Evolutionary conservation across 2,329 filamentous ascomycete genomes (phyloP), one percentile per base, ranked within the genome.

Genomic region (Exutisphaerella laricina): DNA sequence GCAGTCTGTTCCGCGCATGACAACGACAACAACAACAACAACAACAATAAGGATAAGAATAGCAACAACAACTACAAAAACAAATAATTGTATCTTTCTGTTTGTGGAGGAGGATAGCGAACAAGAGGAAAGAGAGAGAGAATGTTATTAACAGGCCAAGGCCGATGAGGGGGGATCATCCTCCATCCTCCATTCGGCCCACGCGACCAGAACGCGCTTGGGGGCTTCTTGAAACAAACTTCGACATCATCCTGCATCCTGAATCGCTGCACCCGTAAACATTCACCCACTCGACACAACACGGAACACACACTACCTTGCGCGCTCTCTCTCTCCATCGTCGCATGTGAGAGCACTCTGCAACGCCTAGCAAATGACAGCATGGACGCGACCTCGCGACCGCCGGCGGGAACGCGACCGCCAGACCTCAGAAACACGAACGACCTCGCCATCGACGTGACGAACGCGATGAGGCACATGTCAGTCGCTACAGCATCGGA

Each of bases 401-500:
- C 21, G 4, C 10, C 35, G 35, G 20, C 14, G 10, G n/a, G 18
- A 25, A 23, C 35, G 28, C 13, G 17, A 12, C 22, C 16, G 37
- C 37, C 14, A 21, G 28, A 36, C 31, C 29, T 42, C 41, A 17
- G 44, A 31, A 28, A 39, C 8, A 44, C 41, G 7, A 26, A 28
- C 18, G 45, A 48, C n/a, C 12, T 42, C 16, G 40, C 41, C 4
- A 26, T 21, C 18, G 45, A 48, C n/a, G 8, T 42, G 18, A 41
- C 32, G 38, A 44, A 54, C 16, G 28, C 43, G 6, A 36, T 37
- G 45, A 37, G 34, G 18, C 46, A 43, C 14, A 30, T 46, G 30
- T 42, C 41, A 9, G 17, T 43, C 8, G 18, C 42, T 22, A 45
- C 39, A 37, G 45, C 43, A 33, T 35, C 17, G 18, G 39, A 22